These are phyloP conservation scores for Camellia japonica DNA, from an alignment of 148 eudicot genomes.

Conservation along the genomic window DNA sequence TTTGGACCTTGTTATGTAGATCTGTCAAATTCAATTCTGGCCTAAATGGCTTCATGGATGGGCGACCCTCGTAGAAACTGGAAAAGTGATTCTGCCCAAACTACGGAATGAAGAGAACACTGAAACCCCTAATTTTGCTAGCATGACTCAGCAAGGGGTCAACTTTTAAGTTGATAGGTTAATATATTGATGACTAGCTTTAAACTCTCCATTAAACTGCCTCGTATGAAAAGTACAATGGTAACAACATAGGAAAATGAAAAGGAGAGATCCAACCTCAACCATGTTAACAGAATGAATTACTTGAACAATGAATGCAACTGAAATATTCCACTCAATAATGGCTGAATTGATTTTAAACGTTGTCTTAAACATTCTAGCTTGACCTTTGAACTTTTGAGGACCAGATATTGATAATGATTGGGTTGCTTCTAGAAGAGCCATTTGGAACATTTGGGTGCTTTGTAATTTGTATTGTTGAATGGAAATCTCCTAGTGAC, in stretches of 20 bases:
- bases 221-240: neutral
- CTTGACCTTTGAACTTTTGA: neutral
- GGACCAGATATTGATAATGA: neutral
- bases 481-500: neutral
- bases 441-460: neutral
- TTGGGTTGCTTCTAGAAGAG: neutral
- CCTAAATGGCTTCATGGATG: no score
- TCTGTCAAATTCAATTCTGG: no score
- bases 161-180: no score
- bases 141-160: no score
- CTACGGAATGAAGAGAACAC: no score
- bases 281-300: neutral
- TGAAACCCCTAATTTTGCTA: no score
- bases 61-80: no score
- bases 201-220: neutral
- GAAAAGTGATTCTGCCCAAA: no score
- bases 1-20: no score
- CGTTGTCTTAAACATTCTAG: neutral
- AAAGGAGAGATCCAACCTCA: neutral
- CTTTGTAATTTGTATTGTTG: neutral
- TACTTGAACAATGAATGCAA: neutral
- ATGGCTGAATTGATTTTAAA: neutral
- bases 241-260: neutral
- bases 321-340: neutral
- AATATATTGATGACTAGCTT: no score